phyloP scores from a whole-genome alignment of 2,329 filamentous ascomycete genomes.

The Xylariaceae sp. region DNA sequence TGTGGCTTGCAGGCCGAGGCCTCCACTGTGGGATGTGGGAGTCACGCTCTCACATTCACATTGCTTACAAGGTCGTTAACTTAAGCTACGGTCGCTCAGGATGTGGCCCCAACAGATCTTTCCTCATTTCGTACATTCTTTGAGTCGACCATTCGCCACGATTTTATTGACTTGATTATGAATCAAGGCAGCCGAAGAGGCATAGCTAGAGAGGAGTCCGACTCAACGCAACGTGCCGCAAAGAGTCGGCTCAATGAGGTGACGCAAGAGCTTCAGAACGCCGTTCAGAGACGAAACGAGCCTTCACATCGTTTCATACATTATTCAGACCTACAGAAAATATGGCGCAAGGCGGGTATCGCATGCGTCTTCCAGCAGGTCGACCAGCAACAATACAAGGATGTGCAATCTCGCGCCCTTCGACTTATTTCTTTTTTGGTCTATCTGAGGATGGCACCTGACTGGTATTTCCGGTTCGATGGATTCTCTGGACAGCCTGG shows the following conservation, averaged over 20 bases:
- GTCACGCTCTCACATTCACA: too few relatives aligned
- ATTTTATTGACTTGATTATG: neutral
- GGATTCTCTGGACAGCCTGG: neutral
- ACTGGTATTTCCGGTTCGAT: neutral
- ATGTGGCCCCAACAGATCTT: too few relatives aligned
- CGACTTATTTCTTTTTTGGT: conserved; percentile 3
- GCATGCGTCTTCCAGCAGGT: neutral
- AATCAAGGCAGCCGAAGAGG: neutral
- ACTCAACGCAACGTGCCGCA: neutral
- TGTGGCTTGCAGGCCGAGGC: too few relatives aligned
- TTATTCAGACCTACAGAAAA: neutral
- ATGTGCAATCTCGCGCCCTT: neutral
- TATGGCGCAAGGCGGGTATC: neutral
- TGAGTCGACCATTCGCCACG: neutral
- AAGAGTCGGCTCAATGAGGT: neutral
- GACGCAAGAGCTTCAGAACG: neutral
- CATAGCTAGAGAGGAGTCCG: neutral
- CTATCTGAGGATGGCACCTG: neutral
- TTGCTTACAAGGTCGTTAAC: neutral
- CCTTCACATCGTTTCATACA: neutral
- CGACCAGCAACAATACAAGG: neutral
- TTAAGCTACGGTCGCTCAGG: too few relatives aligned
- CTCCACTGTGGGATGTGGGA: too few relatives aligned
- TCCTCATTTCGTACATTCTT: too few relatives aligned
- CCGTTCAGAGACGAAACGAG: neutral